Evolutionary conservation across 768 basidiomycete genomes (phyloP).

Genomic region (Pleurotus citrinopileatus): DNA sequence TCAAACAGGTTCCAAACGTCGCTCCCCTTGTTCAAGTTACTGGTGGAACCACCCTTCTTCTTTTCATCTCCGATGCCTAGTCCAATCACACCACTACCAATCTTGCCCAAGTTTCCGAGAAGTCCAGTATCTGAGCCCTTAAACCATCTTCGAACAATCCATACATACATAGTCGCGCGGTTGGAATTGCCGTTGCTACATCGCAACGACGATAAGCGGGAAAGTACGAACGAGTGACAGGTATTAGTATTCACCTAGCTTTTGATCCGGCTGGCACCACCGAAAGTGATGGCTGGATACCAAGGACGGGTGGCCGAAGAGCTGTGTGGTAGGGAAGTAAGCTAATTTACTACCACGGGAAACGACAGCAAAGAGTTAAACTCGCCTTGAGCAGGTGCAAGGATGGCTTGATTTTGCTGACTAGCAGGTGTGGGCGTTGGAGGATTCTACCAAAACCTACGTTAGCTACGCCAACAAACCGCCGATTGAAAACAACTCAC

Average conservation of each 20-base stretch:
- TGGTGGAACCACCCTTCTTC: conserved; percentile 5
- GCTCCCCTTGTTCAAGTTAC: neutral
- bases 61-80: conserved; percentile 13
- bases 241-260: conserved; percentile 27
- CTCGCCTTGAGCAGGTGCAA: conserved; percentile 6
- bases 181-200: neutral
- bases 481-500: neutral
- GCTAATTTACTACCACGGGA: neutral
- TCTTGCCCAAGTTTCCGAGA: conserved; percentile 40
- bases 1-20: conserved; percentile 48
- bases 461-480: neutral
- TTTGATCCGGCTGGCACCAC: conserved; percentile 30
- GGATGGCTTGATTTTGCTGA: neutral
- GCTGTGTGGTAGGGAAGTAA: neutral
- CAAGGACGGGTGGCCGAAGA: conserved; percentile 46
- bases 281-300: conserved; percentile 64
- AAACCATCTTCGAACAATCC: conserved; percentile 75
- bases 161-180: conserved; percentile 62
- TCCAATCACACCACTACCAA: conserved; percentile 15
- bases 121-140: conserved; percentile 48
- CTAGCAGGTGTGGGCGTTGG: neutral
- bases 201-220: neutral
- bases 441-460: neutral
- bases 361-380: neutral
- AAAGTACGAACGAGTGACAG: conserved; percentile 10